Conservation (phyloP, 805 yeast genomes). For the Maudiozyma turicensis region DNA sequence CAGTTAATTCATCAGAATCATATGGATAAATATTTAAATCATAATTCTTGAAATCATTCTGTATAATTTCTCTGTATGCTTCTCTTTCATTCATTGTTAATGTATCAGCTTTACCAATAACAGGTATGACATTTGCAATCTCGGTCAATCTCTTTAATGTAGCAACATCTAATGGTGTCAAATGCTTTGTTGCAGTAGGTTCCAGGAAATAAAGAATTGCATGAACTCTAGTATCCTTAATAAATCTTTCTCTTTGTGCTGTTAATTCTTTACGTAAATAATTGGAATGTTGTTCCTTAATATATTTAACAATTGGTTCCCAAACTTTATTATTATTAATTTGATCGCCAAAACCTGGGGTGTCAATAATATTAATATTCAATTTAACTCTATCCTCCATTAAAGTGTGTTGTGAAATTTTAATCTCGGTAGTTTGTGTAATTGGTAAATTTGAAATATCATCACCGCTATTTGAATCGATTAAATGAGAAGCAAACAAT, state of each 20-base stretch:
- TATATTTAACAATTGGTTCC: conserved; percentile 92
- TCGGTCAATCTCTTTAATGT: conserved; percentile 79
- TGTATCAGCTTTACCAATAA: conserved; percentile 89
- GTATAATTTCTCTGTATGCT: conserved; percentile 64
- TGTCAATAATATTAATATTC: conserved; percentile 82
- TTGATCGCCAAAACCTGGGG: conserved; percentile 98
- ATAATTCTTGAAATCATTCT: conserved; percentile 64
- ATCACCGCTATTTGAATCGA: conserved; percentile 60
- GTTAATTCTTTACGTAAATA: conserved; percentile 89
- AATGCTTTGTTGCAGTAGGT: conserved; percentile 65
- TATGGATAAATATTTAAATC: conserved; percentile 77
- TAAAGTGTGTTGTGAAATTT: conserved; percentile 57
- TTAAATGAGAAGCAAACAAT: conserved; percentile 72
- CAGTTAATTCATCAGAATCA: conserved; percentile 52
- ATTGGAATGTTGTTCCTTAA: conserved; percentile 89
- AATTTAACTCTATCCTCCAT: conserved; percentile 82
- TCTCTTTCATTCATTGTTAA: conserved; percentile 79
- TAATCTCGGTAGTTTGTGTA: conserved; percentile 79
- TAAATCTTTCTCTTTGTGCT: conserved; percentile 78
- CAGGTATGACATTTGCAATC: conserved; percentile 88
- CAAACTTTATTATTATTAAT: conserved; percentile 91
- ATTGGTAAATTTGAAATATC: conserved; percentile 58
- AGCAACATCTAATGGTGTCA: conserved; percentile 71
- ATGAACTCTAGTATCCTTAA: conserved; percentile 86
- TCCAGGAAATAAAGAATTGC: conserved; percentile 84